Percentiles rank a stretch among this genome's conserved stretches.
These are phyloP conservation scores for Metarhizium humberi DNA, from an alignment of 2,329 filamentous ascomycete genomes.

Conservation along the genomic window DNA sequence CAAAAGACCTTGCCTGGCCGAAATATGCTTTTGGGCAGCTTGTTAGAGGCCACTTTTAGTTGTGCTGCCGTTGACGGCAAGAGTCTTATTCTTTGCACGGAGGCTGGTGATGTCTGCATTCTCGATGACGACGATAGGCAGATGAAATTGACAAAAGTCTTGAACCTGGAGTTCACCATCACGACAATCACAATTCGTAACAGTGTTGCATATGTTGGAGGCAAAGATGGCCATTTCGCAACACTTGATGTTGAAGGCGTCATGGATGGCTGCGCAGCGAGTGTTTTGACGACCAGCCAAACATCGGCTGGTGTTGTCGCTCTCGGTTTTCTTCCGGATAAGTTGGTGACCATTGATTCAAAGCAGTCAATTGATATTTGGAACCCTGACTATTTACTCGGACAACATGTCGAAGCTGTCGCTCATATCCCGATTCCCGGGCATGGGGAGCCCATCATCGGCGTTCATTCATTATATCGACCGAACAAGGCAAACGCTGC, in stretches of 20 bases:
- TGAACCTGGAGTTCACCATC: constrained; percentile 57
- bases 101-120: constrained; percentile 81
- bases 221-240: constrained; percentile 51
- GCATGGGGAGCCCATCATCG: constrained; percentile 58
- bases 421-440: constrained; percentile 50
- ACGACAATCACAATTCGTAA: constrained; percentile 56
- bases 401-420: constrained; percentile 24
- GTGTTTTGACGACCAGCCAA: constrained; percentile 28
- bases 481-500: constrained; percentile 54
- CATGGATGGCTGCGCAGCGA: constrained; percentile 29
- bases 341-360: constrained; percentile 66
- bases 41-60: constrained; percentile 79
- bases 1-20: constrained; percentile 68
- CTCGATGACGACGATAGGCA: constrained; percentile 67
- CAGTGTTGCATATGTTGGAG: constrained; percentile 56
- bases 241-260: constrained; percentile 42
- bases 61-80: constrained; percentile 66
- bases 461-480: constrained; percentile 56
- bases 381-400: constrained; percentile 35
- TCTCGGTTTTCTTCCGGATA: constrained; percentile 57
- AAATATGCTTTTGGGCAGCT: constrained; percentile 73
- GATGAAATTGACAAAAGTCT: constrained; percentile 59
- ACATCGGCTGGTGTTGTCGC: constrained; percentile 46
- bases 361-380: constrained; percentile 66
- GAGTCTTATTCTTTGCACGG: constrained; percentile 75